Conservation (phyloP, 352 stramenopile genomes). For the Blastocystis hominis region DNA sequence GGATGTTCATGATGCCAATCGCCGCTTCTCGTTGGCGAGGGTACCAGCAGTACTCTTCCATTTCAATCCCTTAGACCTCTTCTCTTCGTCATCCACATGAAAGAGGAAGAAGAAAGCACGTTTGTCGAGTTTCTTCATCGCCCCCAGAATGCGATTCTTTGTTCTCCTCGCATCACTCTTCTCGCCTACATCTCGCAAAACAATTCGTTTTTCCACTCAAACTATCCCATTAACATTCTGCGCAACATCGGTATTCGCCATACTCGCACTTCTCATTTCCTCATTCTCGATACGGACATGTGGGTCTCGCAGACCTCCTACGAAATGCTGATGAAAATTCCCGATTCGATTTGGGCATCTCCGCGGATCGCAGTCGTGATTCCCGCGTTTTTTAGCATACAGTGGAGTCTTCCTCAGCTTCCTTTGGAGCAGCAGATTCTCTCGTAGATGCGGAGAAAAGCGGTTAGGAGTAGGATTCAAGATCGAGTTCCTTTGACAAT, state of each 20-base stretch:
- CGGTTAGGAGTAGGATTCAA: not conserved
- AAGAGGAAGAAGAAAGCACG: not conserved
- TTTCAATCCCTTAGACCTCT: not conserved
- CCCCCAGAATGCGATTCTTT: not conserved
- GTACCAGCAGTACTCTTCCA: not conserved
- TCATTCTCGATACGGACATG: constrained; percentile 41
- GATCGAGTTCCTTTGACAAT: not conserved
- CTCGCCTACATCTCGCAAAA: not conserved
- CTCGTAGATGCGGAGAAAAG: not conserved
- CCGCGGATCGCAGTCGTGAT: not conserved
- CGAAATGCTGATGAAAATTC: not conserved
- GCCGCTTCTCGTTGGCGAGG: not conserved
- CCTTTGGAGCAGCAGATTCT: not conserved
- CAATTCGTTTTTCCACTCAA: constrained; percentile 1
- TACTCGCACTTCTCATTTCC: constrained; percentile 14
- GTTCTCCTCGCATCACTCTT: not conserved
- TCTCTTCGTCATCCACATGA: not conserved
- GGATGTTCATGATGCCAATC: constrained; percentile 10
- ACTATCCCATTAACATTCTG: constrained; percentile 55
- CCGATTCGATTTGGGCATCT: not conserved
- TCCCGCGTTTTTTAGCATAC: not conserved
- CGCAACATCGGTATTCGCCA: constrained; percentile 34
- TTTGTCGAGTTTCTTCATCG: not conserved
- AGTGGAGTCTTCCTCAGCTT: not conserved
- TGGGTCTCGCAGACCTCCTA: not conserved